Percentiles rank a stretch among this genome's conserved stretches.
These are phyloP conservation scores for Saturnispora ahearnii DNA, from an alignment of 805 yeast species.

Conservation along the genomic window DNA sequence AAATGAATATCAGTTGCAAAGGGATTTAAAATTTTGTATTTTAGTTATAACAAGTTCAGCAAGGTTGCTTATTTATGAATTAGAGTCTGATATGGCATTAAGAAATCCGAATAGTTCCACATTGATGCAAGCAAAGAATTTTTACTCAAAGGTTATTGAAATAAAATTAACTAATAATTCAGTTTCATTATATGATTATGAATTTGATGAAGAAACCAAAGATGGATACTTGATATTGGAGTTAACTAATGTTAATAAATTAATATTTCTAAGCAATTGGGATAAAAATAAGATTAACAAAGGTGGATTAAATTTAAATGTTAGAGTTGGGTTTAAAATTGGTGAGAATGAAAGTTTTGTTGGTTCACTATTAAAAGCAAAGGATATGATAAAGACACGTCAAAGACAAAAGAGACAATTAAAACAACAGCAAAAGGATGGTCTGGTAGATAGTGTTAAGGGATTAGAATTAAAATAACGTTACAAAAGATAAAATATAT, in stretches of 20 bases:
- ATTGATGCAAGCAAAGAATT: slow-evolving; percentile 35
- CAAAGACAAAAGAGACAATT: slow-evolving; percentile 5
- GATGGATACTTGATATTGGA: slow-evolving; percentile 62
- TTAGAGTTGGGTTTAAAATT: slow-evolving; percentile 31
- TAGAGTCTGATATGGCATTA: slow-evolving; percentile 24
- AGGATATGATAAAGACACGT: slow-evolving; percentile 36
- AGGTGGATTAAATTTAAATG: slow-evolving; percentile 28
- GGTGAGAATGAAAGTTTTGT: slow-evolving; percentile 56
- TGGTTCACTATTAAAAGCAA: slow-evolving; percentile 57
- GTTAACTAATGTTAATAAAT: slow-evolving; percentile 44
- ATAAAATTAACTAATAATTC: slow-evolving; percentile 40
- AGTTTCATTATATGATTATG: slow-evolving; percentile 74
- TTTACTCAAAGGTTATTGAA: slow-evolving; percentile 28
- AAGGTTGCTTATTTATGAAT: slow-evolving; percentile 28
- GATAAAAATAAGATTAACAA: slow-evolving; percentile 28
- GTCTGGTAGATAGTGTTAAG: neutral
- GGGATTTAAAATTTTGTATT: slow-evolving; percentile 27
- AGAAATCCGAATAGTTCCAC: slow-evolving; percentile 26
- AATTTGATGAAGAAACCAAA: slow-evolving; percentile 50
- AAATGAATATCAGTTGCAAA: slow-evolving; percentile 23
- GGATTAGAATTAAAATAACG: neutral
- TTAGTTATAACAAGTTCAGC: slow-evolving; percentile 30
- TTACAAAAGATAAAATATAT: neutral
- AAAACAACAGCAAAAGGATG: slow-evolving; percentile 1
- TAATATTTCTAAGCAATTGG: slow-evolving; percentile 45